A percentile compares a stretch with the other conserved stretches of the same genome.
phyloP scores from a whole-genome alignment of 179 eudicot species.

The Corrigiola litoralis region DNA sequence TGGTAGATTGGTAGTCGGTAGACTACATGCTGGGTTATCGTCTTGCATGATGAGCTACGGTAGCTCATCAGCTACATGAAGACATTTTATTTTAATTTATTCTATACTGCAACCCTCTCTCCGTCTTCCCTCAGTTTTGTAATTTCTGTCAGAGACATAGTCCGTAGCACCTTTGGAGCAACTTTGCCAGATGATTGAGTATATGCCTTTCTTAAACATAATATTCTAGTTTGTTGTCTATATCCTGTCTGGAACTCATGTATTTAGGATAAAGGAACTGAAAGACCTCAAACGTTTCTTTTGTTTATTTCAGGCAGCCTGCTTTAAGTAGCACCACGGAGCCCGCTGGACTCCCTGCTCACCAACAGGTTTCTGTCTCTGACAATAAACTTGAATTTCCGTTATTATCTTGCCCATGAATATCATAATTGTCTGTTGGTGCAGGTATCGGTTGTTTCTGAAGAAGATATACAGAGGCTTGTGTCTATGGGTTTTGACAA shows the following conservation, averaged over 20 bases:
- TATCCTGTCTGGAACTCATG: not conserved
- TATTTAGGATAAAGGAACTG: not conserved
- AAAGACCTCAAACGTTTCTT: not conserved
- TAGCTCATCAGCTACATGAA: too few species aligned
- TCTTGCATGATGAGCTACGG: too few species aligned
- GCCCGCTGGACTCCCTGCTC: slow-evolving; percentile 24
- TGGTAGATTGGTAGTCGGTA: too few species aligned
- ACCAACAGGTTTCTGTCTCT: slow-evolving; percentile 37
- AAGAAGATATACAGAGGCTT: slow-evolving; percentile 70
- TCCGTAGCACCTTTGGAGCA: too few species aligned
- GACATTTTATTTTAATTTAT: too few species aligned
- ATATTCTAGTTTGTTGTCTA: not conserved
- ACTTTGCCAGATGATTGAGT: too few species aligned
- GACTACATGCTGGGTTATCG: too few species aligned
- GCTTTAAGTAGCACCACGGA: slow-evolving; percentile 29
- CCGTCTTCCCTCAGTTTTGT: too few species aligned
- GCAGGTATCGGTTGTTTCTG: slow-evolving; percentile 48
- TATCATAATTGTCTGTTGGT: slow-evolving; percentile 17
- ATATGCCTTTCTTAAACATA: not conserved
- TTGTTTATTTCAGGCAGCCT: slow-evolving; percentile 35
- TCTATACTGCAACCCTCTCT: too few species aligned
- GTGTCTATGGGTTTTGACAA: slow-evolving; percentile 93
- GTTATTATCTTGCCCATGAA: not conserved
- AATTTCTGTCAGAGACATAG: too few species aligned
- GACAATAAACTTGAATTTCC: not conserved